Base-by-base conservation (phyloP, 177 flowering plant genomes). In the Vitis hybrid region DNA sequence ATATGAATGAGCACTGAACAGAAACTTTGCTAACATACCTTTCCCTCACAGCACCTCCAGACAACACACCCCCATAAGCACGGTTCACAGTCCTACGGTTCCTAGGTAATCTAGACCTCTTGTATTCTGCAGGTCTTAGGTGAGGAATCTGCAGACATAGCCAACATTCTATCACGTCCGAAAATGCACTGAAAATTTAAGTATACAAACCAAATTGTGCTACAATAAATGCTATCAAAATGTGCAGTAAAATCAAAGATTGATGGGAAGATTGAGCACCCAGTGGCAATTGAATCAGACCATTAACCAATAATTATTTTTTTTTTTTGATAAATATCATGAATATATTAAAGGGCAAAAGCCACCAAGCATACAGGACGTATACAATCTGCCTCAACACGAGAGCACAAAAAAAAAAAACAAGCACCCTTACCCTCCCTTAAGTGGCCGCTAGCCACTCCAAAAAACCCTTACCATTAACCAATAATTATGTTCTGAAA, bases 1-100 rank as follows among this genome's bases (percentile, higher is more conserved):
- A 18, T 24, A 24, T 17, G 13, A 0, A 46, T 12, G 5, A 20
- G 14, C 6, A 59, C 18, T 5, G 20, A 17, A 20, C 11, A 51
- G 8, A 63, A 12, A 3, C 18, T 2, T 53, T 7, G 35, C 46
- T 52, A 30, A 57, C 69, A 56, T 20, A 91, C 97, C 97, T 89
- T 69, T 89, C 93, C 58, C 90, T 83, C 8, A 89, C 92, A 61
- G 97, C 97, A 65, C 83, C 64, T n/a, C 92, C 93, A 41, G 96
- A 86, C 71, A 91, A 77, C 8, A 91, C 96, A 11, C 96, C 96
- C 63, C 96, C 96, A 74, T 91, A 91, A 12, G 96, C 84, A 65
- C 96, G 90, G 74, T 87, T 89, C 1, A 91, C 93, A 32, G 93
- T 91, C 74, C 96, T 84, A 46, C 89, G 70, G 76, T 87, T 91